These are phyloP conservation scores for Bassia scoparia DNA, from an alignment of 148 eudicot genomes.

Conservation along the genomic window DNA sequence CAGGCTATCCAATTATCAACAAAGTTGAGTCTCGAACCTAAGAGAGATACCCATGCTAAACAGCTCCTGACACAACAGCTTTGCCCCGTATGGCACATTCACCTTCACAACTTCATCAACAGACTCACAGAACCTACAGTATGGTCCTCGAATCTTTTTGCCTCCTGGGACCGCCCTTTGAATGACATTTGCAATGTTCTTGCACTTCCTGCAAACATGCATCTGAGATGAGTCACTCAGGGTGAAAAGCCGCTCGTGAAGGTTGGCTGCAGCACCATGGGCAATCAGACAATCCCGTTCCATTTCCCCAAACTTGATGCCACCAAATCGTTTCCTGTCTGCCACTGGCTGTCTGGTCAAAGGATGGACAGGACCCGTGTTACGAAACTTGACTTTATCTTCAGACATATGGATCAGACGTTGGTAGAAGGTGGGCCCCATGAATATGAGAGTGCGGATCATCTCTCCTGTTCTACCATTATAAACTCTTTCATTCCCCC, in stretches of 20 bases:
- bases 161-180: conserved; percentile 64
- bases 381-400: conserved; percentile 93
- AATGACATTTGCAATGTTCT: conserved; percentile 65
- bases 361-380: conserved; percentile 93
- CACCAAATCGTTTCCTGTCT: conserved; percentile 89
- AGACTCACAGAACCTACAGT: conserved; percentile 75
- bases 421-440: conserved; percentile 92
- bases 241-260: conserved; percentile 93
- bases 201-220: conserved; percentile 74
- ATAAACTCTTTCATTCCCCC: conserved; percentile 86
- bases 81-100: conserved; percentile 87
- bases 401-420: conserved; percentile 87
- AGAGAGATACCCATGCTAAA: conserved; percentile 92
- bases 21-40: conserved; percentile 75
- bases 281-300: conserved; percentile 93
- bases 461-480: conserved; percentile 83
- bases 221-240: conserved; percentile 84
- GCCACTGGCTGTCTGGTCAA: conserved; percentile 94
- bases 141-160: conserved; percentile 75
- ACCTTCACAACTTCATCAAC: conserved; percentile 67
- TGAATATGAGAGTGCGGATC: conserved; percentile 63
- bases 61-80: conserved; percentile 85
- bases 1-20: conserved; percentile 34
- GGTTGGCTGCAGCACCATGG: conserved; percentile 87
- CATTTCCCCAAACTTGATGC: conserved; percentile 96